Base-by-base conservation (phyloP, 495 filamentous ascomycete species). In the Aspergillus indologenus region DNA sequence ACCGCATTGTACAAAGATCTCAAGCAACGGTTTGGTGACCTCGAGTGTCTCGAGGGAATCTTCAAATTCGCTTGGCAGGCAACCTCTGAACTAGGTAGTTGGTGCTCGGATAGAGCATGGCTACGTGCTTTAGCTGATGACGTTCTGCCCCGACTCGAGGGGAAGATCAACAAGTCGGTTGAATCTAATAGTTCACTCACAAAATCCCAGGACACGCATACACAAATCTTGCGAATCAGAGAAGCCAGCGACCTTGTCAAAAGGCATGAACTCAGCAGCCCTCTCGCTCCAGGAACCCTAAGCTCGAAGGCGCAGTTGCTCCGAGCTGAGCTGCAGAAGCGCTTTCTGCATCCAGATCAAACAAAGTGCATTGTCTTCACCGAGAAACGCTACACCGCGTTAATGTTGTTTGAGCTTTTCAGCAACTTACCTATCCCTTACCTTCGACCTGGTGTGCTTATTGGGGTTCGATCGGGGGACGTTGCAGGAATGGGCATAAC, bases 291-390 rank as follows among this genome's bases (percentile, higher is more conserved):
- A 12, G 68, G 73, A 15, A 65, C 75, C 26, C 65, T 96, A 3
- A 97, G 91, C 21, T 66, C 81, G 4, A 98, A 97, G 68, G 89
- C 94, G 3, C 63, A 84, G 2, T 54, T 81, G 5, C 81, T 99
- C 1, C 46, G 83, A 24, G 60, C 73, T 18, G 79, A 82, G 47
- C 75, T 98, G 3, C 61, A 64, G 2, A 62, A 81, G 20, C 76
- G 87, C 51, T 94, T 89, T 68, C 68, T 78, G 22, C 64, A 66
- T 5, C 74, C 76, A 23, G 75, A 79, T 12, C 77, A 85, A 1
- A 79, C 83, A 20, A 87, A 89, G 65, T 96, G 91, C 63, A 94
- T 99, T 53, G 83, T 98, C 1, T 99, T 99, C 71, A 90, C 93
- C 0, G 76, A 88, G 55, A 80, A 85, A 59, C 79, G 94, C 42